Percentiles rank a stretch among this genome's conserved stretches.
Conservation (phyloP, 1,284 basidiomycete species). For the Paramarasmius palmivorus region DNA sequence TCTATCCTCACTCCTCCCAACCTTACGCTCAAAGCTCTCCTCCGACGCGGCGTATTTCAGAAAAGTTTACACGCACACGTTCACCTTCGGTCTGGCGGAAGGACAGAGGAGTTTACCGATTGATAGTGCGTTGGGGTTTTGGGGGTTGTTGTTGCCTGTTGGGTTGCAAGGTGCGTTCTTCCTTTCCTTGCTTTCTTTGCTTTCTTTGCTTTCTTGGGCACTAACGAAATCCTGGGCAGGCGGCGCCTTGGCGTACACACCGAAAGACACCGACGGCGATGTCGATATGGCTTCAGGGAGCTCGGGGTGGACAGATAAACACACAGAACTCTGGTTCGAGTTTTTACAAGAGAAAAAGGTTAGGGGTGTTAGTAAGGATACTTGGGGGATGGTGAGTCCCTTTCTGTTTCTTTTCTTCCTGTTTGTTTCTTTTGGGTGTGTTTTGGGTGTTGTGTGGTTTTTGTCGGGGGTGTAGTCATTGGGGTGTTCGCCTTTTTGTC, state of each 20-base stretch:
- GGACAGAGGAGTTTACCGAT: slow-evolving; percentile 75
- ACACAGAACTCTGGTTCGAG: slow-evolving; percentile 84
- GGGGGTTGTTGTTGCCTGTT: background rate
- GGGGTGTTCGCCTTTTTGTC: too few species aligned
- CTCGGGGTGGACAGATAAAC: slow-evolving; percentile 61
- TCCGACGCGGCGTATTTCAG: slow-evolving; percentile 78
- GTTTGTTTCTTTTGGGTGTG: too few species aligned
- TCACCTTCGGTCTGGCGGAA: slow-evolving; percentile 79
- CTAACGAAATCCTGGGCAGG: slow-evolving; percentile 76
- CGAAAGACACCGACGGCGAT: slow-evolving; percentile 38
- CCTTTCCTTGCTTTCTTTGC: slow-evolving; percentile 75
- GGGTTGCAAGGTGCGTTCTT: slow-evolving; percentile 25
- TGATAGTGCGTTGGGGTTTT: slow-evolving; percentile 22
- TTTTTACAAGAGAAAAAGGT: slow-evolving; percentile 72
- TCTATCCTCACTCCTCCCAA: slow-evolving; percentile 64
- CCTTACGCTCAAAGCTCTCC: slow-evolving; percentile 64
- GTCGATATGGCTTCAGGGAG: slow-evolving; percentile 44
- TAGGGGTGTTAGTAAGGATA: slow-evolving; percentile 92
- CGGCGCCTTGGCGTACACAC: slow-evolving; percentile 60
- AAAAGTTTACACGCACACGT: slow-evolving; percentile 88
- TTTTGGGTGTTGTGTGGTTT: slow-evolving; percentile 4
- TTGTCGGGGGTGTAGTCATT: too few species aligned
- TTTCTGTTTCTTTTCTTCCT: slow-evolving; percentile 5
- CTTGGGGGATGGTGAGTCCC: slow-evolving; percentile 79
- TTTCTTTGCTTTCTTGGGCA: slow-evolving; percentile 86